These are phyloP conservation scores for Ganoderma boninense DNA, from an alignment of 1,284 basidiomycete genomes.

Conservation along the genomic window DNA sequence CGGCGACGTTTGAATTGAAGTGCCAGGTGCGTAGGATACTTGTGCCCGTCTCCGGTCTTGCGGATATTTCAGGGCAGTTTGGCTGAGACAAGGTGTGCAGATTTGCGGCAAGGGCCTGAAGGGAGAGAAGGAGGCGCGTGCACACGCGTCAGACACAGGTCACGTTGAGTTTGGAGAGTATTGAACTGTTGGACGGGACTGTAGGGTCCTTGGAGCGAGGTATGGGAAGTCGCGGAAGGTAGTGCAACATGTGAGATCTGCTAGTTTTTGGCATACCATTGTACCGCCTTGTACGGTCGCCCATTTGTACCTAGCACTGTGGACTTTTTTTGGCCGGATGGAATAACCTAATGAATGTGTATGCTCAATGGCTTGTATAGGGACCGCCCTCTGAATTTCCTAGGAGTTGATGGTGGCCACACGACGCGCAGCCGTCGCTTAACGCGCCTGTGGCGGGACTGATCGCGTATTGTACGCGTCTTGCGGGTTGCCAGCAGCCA, in stretches of 20 bases:
- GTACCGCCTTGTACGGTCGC: constrained; percentile 25
- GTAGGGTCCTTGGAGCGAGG: background rate
- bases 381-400: no score
- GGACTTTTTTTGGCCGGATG: background rate
- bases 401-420: background rate
- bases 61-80: background rate
- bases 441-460: constrained; percentile 37
- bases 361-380: background rate
- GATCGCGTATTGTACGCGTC: constrained; percentile 22
- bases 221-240: constrained; percentile 24
- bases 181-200: constrained; percentile 42
- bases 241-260: constrained; percentile 11
- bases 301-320: background rate
- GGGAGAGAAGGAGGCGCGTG: constrained; percentile 91
- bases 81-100: constrained; percentile 43
- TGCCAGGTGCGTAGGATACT: constrained; percentile 66
- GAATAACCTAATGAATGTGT: background rate
- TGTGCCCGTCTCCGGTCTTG: background rate
- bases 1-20: constrained; percentile 87
- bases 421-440: constrained; percentile 1
- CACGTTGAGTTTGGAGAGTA: constrained; percentile 93
- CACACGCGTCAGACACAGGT: constrained; percentile 87
- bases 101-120: constrained; percentile 82
- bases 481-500: background rate
- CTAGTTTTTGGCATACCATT: background rate